Base-by-base conservation (phyloP, 257 asterid species). In the Leptodermis oblonga region DNA sequence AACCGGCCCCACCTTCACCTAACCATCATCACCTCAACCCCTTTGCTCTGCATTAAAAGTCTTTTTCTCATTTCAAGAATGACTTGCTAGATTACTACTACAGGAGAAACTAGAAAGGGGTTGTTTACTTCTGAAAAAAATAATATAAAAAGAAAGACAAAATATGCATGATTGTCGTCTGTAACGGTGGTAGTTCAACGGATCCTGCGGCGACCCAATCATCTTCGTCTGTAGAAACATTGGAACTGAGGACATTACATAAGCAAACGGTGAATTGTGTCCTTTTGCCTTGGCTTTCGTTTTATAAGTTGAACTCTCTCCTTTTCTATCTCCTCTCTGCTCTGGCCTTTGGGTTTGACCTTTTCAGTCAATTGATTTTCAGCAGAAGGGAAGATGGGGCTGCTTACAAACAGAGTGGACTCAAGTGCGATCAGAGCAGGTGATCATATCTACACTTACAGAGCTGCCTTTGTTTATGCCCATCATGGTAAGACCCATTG, bases 401-500 rank as follows among this genome's bases (percentile, higher is more conserved):
- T 89, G 75, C 80, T 90, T 37, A 63, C 92, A 48, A 90, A 90
- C 83, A 83, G 93, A 79, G 96, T 86, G 76, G 90, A 83, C 71
- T 78, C 84, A 69, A 79, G 75, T 73, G 85, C 84, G 77, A 84
- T 91, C 76, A 88, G 80, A 68, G 75, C 95, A 34, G 97, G 96
- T 51, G 98, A 86, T 77, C 97, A 86, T 68, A 88, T 90, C 87
- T 90, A 88, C 77, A 88, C 92, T 65, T 90, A 90, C 79, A 81
- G 96, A 80, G 97, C 92, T 1, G 85, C 83, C 58, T 88, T 88
- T 75, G 90, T 89, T 28, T 86, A 86, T 71, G 86, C 96, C 59
- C 97, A 86, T 79, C 96, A 90, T 68, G 98, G 97, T 90, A 71
- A 71, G 17, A 43, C 46, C 33, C 18, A 26, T 41, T 30, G 43